Conservation (phyloP, 345 rosid species). For the Arabis alpina region DNA sequence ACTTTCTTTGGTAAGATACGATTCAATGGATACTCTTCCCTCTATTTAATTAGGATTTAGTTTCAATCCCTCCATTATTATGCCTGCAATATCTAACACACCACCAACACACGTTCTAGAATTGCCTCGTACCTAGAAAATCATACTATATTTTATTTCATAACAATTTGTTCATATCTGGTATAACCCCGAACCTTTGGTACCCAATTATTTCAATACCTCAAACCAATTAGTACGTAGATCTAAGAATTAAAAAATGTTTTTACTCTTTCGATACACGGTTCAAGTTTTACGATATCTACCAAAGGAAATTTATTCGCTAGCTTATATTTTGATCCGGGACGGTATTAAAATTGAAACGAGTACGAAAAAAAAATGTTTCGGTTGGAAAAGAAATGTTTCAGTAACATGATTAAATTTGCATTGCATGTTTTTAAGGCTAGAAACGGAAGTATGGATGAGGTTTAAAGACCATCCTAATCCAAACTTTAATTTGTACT, state of each 20-base stretch:
- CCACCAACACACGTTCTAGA: constrained; percentile 43
- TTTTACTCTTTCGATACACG: neutral
- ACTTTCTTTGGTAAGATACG: constrained; percentile 35
- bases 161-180: constrained; percentile 30
- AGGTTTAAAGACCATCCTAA: no score
- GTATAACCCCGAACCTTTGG: constrained; percentile 15
- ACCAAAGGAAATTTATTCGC: neutral
- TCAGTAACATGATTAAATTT: no score
- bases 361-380: no score
- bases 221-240: constrained; percentile 4
- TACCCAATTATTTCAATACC: constrained; percentile 22
- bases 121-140: constrained; percentile 42
- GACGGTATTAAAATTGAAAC: neutral
- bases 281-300: neutral
- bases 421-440: no score
- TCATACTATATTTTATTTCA: no score
- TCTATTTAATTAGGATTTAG: constrained; percentile 8
- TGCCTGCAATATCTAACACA: constrained; percentile 40
- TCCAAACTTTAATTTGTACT: no score
- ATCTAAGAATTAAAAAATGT: neutral
- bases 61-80: constrained; percentile 37
- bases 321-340: neutral
- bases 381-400: no score
- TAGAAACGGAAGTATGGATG: no score
- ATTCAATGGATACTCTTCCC: constrained; percentile 37